These are phyloP conservation scores for Ustilago nuda DNA, from an alignment of 1,284 basidiomycete species.

Conservation along the genomic window DNA sequence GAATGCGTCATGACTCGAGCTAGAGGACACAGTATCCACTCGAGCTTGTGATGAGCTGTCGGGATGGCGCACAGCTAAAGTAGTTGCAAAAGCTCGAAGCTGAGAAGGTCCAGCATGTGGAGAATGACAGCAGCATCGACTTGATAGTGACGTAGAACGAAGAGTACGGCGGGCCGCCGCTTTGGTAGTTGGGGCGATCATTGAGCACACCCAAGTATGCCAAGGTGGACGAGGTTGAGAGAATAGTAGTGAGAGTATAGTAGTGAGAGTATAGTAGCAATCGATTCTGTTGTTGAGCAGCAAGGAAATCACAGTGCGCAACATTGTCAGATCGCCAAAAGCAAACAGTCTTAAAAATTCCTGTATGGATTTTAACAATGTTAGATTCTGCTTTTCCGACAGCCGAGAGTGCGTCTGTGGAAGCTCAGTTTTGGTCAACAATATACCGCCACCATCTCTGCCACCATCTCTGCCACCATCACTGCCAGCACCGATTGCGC, in stretches of 20 bases:
- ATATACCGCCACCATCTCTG: too few relatives aligned
- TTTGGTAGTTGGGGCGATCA: conserved; percentile 10
- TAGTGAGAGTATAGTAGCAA: neutral
- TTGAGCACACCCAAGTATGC: neutral
- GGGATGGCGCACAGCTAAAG: neutral
- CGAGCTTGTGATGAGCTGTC: neutral
- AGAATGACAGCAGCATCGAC: neutral
- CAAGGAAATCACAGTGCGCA: neutral
- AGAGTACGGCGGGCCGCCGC: conserved; percentile 2
- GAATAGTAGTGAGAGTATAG: neutral
- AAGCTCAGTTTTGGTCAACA: too few relatives aligned
- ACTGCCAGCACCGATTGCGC: too few relatives aligned
- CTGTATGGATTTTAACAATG: too few relatives aligned
- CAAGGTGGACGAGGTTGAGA: too few relatives aligned
- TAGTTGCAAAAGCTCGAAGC: conserved; percentile 4
- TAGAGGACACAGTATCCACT: neutral
- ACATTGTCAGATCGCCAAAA: too few relatives aligned
- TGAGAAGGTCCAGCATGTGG: neutral
- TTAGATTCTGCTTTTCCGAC: too few relatives aligned
- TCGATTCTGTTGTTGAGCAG: conserved; percentile 9
- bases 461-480: too few relatives aligned
- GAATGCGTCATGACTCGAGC: conserved; percentile 8
- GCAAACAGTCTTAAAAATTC: too few relatives aligned
- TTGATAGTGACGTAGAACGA: neutral
- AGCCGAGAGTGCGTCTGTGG: too few relatives aligned